Evolutionary conservation across 345 rosid genomes (phyloP).

Genomic region (Acer yangbiense): DNA sequence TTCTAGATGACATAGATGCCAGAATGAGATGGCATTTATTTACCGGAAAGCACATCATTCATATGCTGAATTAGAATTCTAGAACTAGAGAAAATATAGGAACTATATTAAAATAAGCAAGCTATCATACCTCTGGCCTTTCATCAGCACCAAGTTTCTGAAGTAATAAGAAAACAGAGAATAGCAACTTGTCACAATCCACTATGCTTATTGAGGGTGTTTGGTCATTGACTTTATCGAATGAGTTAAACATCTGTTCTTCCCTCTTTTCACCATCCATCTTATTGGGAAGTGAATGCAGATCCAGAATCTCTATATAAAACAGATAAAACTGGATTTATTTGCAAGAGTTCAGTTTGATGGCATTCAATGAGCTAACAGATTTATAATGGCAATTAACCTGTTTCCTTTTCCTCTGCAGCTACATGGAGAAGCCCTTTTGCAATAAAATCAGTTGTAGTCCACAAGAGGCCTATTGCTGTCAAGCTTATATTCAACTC

Average conservation of each 20-base stretch:
- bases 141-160: conserved; percentile 95
- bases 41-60: background rate
- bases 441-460: conserved; percentile 84
- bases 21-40: background rate
- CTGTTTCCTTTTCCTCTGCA: conserved; percentile 55
- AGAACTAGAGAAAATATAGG: conserved; percentile 2
- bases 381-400: conserved; percentile 33
- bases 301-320: conserved; percentile 37
- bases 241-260: conserved; percentile 32
- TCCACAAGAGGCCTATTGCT: conserved; percentile 94
- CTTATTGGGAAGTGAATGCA: conserved; percentile 35
- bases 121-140: conserved; percentile 83
- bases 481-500: conserved; percentile 96
- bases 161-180: conserved; percentile 85
- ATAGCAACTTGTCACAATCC: conserved; percentile 69
- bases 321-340: conserved; percentile 17
- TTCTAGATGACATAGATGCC: conserved; percentile 6
- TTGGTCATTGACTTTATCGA: conserved; percentile 36
- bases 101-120: conserved; percentile 12
- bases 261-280: conserved; percentile 49
- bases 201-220: conserved; percentile 31
- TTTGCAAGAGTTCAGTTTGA: conserved; percentile 6
- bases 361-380: conserved; percentile 1
- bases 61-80: background rate
- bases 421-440: conserved; percentile 58